Conservation (phyloP, 768 basidiomycete genomes). For the Mycena indigotica region DNA sequence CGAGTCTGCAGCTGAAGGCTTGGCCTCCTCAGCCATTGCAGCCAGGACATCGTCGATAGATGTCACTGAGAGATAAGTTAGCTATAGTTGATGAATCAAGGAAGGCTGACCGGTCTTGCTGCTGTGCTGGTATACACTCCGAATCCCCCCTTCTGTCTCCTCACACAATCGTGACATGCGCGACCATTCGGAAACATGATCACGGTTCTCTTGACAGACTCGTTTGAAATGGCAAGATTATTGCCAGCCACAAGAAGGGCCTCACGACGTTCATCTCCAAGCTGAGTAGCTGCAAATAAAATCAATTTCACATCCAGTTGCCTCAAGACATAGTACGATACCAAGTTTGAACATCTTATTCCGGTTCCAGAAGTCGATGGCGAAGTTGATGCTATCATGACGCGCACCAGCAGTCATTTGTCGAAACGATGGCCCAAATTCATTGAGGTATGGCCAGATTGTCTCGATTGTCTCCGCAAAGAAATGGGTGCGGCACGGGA, state of each 20-base stretch:
- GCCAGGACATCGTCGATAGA: slow-evolving; percentile 5
- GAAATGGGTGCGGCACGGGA: neutral
- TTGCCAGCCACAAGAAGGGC: slow-evolving; percentile 7
- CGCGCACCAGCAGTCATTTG: neutral
- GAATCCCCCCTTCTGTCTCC: neutral
- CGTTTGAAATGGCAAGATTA: slow-evolving; percentile 9
- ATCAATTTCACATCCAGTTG: neutral
- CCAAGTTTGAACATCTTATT: slow-evolving; percentile 2
- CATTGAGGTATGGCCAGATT: neutral
- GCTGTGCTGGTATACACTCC: slow-evolving; percentile 10
- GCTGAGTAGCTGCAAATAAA: neutral
- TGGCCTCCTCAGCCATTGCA: neutral
- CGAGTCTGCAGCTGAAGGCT: neutral
- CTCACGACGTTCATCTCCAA: slow-evolving; percentile 3
- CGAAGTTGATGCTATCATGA: slow-evolving; percentile 5
- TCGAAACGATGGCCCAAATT: neutral
- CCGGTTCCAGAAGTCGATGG: slow-evolving; percentile 5
- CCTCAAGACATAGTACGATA: neutral
- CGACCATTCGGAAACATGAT: slow-evolving; percentile 7
- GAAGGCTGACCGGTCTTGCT: slow-evolving; percentile 1
- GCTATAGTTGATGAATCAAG: neutral
- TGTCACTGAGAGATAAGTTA: neutral
- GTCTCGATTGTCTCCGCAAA: neutral
- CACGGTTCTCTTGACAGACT: slow-evolving; percentile 2
- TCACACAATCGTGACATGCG: neutral